Evolutionary conservation across 805 yeast species (phyloP).

Genomic region (Yamadazyma laniorum): DNA sequence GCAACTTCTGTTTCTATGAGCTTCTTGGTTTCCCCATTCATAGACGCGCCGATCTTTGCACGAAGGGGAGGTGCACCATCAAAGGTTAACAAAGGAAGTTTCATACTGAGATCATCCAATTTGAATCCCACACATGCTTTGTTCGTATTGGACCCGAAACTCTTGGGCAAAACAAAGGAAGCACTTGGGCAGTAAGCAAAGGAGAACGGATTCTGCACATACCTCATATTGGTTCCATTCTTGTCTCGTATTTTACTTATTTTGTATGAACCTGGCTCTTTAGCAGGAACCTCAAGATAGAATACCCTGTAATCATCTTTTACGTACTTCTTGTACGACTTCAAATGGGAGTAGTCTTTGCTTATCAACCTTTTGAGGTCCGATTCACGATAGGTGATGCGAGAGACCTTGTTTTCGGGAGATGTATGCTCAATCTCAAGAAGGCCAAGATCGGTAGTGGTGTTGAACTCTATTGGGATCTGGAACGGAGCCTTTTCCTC

Average conservation of each 20-base stretch:
- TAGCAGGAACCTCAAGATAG: conserved; percentile 64
- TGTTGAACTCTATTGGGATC: conserved; percentile 77
- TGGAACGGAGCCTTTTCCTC: conserved; percentile 7
- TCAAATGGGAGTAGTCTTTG: conserved; percentile 32
- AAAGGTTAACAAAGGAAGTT: conserved; percentile 49
- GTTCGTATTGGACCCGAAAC: conserved; percentile 17
- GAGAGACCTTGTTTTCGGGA: conserved; percentile 47
- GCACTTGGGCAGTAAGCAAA: conserved; percentile 81
- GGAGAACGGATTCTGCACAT: conserved; percentile 58
- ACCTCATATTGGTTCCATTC: conserved; percentile 58
- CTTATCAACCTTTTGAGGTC: conserved; percentile 47
- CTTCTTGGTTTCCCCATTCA: conserved; percentile 24
- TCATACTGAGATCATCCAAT: conserved; percentile 37
- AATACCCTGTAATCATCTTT: conserved; percentile 42
- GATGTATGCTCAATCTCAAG: conserved; percentile 64
- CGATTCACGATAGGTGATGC: conserved; percentile 54
- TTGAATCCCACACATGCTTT: conserved; percentile 58
- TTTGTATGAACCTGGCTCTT: conserved; percentile 73
- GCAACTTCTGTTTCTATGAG: conserved; percentile 12
- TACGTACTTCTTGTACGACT: conserved; percentile 15
- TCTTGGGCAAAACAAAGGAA: conserved; percentile 43
- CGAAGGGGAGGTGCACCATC: conserved; percentile 73
- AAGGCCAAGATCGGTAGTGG: conserved; percentile 67
- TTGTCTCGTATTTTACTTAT: conserved; percentile 65
- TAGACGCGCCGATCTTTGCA: conserved; percentile 23